Percentiles rank a stretch among this genome's conserved stretches.
These are phyloP conservation scores for Triangularia verruculosa DNA, from an alignment of 2,329 filamentous ascomycete species.

Conservation along the genomic window DNA sequence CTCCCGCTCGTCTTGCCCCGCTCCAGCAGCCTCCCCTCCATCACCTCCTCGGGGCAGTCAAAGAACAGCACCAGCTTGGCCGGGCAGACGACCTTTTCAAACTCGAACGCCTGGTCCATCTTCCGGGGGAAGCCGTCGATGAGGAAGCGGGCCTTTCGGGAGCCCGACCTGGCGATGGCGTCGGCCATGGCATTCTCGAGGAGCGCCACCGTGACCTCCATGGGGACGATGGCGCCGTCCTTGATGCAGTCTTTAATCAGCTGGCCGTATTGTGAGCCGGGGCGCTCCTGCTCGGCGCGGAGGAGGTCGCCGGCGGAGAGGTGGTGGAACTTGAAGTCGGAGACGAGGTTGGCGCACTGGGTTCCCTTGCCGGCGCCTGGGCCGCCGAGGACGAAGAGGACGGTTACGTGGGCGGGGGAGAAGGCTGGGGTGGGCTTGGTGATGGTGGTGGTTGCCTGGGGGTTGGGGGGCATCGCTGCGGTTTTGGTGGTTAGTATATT, in stretches of 20 bases:
- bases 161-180: slow-evolving; percentile 45
- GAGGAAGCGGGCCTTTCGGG: slow-evolving; percentile 60
- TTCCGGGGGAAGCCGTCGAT: slow-evolving; percentile 88
- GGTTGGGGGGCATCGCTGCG: slow-evolving; percentile 38
- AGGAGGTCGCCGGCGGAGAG: slow-evolving; percentile 91
- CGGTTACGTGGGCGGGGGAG: slow-evolving; percentile 73
- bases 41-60: slow-evolving; percentile 85
- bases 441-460: slow-evolving; percentile 37
- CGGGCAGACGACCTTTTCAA: slow-evolving; percentile 83
- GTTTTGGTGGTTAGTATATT: slow-evolving; percentile 17
- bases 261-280: slow-evolving; percentile 82
- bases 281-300: slow-evolving; percentile 86
- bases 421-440: slow-evolving; percentile 64
- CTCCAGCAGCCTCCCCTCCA: slow-evolving; percentile 80
- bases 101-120: slow-evolving; percentile 93
- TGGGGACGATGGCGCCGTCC: slow-evolving; percentile 94
- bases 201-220: slow-evolving; percentile 93
- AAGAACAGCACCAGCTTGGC: slow-evolving; percentile 88
- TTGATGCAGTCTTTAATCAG: slow-evolving; percentile 93
- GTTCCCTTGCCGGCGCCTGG: slow-evolving; percentile 96
- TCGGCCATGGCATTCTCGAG: slow-evolving; percentile 90
- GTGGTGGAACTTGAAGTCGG: slow-evolving; percentile 87
- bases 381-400: slow-evolving; percentile 93
- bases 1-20: slow-evolving; percentile 90
- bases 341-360: slow-evolving; percentile 84